A percentile compares a stretch with the other conserved stretches of the same genome.
Evolutionary conservation across 345 rosid species (phyloP).

Genomic region (Bruguiera gymnorhiza): DNA sequence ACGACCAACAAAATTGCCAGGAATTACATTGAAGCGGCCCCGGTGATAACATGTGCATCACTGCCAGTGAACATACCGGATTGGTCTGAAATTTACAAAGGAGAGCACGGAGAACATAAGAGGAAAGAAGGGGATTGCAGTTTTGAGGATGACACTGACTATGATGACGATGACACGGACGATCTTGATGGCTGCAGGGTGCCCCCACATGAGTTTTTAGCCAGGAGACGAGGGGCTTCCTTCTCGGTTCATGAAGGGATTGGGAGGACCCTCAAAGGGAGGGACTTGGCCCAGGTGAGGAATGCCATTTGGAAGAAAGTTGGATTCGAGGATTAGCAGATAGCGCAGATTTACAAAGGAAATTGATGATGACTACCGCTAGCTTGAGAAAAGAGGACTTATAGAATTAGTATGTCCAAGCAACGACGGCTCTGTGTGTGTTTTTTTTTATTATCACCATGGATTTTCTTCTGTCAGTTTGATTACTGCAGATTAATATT

Average conservation of each 20-base stretch:
- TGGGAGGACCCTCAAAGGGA: constrained; percentile 48
- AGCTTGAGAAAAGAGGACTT: not conserved
- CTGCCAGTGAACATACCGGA: constrained; percentile 74
- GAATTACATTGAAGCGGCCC: constrained; percentile 16
- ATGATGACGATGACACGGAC: not conserved
- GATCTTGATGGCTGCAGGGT: constrained; percentile 18
- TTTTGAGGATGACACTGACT: constrained; percentile 5
- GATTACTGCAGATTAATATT: not conserved
- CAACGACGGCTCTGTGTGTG: not conserved
- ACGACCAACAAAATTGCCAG: constrained; percentile 30
- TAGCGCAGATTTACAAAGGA: not conserved
- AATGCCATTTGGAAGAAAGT: constrained; percentile 47
- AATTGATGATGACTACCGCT: not conserved
- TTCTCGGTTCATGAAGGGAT: constrained; percentile 48
- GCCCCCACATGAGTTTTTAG: constrained; percentile 46
- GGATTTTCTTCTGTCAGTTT: not conserved
- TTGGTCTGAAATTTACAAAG: constrained; percentile 71
- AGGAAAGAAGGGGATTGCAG: not conserved
- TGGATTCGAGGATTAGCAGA: constrained; percentile 41
- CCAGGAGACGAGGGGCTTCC: constrained; percentile 42
- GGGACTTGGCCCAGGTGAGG: constrained; percentile 47
- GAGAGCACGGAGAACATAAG: constrained; percentile 25
- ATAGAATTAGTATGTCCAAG: not conserved
- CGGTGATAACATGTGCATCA: constrained; percentile 34
- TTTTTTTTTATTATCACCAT: not conserved